These are phyloP conservation scores for Solanum hybrid DNA, from an alignment of 305 asterid species.

Conservation along the genomic window DNA sequence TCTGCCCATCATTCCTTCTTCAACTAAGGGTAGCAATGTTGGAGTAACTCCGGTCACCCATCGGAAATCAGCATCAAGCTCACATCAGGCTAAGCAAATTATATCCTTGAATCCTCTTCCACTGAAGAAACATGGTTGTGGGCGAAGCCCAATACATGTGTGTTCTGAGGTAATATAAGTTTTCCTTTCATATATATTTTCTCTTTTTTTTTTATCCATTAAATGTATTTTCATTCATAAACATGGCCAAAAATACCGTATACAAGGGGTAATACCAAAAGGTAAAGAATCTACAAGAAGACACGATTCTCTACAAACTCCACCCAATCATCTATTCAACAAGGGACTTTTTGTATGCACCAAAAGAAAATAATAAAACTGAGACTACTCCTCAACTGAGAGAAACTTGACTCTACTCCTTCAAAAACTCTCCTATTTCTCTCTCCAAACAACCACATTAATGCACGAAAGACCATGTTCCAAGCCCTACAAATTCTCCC, in stretches of 20 bases:
- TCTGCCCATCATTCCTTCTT: slow-evolving; percentile 41
- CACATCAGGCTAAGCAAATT: slow-evolving; percentile 83
- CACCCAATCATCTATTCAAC: not conserved
- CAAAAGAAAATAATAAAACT: not conserved
- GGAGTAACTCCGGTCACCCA: slow-evolving; percentile 47
- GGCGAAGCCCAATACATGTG: slow-evolving; percentile 79
- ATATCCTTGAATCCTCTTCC: slow-evolving; percentile 93
- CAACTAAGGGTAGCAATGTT: slow-evolving; percentile 41
- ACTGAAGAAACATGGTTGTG: slow-evolving; percentile 91
- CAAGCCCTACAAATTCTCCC: not conserved
- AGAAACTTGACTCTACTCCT: not conserved
- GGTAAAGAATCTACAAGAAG: not conserved
- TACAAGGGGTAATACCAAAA: not conserved
- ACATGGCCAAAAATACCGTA: not conserved
- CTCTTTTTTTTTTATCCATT: not conserved
- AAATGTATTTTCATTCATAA: not conserved
- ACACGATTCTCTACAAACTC: not conserved
- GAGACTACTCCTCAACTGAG: not conserved
- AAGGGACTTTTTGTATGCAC: not conserved
- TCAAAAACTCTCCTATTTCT: not conserved
- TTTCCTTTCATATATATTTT: not conserved
- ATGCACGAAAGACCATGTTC: not conserved
- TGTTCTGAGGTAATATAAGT: slow-evolving; percentile 67
- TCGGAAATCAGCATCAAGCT: slow-evolving; percentile 53
- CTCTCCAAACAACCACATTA: not conserved